These are phyloP conservation scores for Penicillium verhagenii DNA, from an alignment of 495 filamentous ascomycete genomes.

Conservation along the genomic window DNA sequence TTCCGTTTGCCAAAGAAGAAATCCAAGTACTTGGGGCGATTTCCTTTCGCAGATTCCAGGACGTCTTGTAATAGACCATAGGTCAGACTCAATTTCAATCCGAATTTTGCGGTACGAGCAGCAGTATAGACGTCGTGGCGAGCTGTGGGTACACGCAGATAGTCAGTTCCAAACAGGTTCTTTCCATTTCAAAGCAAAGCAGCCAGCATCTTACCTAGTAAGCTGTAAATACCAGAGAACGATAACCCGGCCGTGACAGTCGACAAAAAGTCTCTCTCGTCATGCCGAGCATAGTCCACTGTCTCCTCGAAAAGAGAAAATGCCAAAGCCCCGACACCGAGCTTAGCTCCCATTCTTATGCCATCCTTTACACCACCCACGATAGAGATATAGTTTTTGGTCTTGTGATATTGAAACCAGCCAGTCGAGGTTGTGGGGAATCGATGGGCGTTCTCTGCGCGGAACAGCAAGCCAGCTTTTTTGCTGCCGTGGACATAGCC, in stretches of 20 bases:
- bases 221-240: slow-evolving; percentile 80
- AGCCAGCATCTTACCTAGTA: slow-evolving; percentile 63
- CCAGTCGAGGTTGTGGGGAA: slow-evolving; percentile 75
- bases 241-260: slow-evolving; percentile 66
- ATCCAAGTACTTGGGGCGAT: slow-evolving; percentile 69
- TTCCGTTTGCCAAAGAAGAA: slow-evolving; percentile 51
- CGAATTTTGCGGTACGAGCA: slow-evolving; percentile 78
- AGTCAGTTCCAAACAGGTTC: slow-evolving; percentile 15
- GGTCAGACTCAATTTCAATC: slow-evolving; percentile 69
- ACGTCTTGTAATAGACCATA: slow-evolving; percentile 83
- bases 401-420: slow-evolving; percentile 98
- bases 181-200: neutral
- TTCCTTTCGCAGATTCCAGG: slow-evolving; percentile 61
- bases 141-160: slow-evolving; percentile 47
- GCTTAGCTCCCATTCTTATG: slow-evolving; percentile 66
- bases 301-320: slow-evolving; percentile 78
- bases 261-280: slow-evolving; percentile 21
- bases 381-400: slow-evolving; percentile 84
- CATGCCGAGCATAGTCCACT: slow-evolving; percentile 70
- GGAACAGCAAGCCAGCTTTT: slow-evolving; percentile 74
- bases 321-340: slow-evolving; percentile 62
- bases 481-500: slow-evolving; percentile 72
- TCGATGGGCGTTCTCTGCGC: slow-evolving; percentile 92
- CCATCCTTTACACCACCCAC: slow-evolving; percentile 76
- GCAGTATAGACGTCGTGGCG: slow-evolving; percentile 78